A percentile compares a stretch with the other conserved stretches of the same genome.
These are phyloP conservation scores for Poronia punctata DNA, from an alignment of 495 filamentous ascomycete species.

Conservation along the genomic window DNA sequence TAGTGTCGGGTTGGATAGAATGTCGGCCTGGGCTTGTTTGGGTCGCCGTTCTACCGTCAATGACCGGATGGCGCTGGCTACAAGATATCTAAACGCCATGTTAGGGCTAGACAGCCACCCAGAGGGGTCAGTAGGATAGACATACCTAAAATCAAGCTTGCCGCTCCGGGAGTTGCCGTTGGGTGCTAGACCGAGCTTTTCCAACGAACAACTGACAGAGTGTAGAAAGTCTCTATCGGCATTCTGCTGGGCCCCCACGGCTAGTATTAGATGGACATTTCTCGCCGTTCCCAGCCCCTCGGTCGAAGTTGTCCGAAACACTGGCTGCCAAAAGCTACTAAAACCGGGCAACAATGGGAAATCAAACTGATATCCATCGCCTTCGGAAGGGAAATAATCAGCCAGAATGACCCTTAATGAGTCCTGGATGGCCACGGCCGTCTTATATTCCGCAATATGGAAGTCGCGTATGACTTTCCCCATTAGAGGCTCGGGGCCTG, in stretches of 20 bases:
- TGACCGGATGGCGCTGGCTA: slow-evolving; percentile 42
- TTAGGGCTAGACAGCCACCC: slow-evolving; percentile 2
- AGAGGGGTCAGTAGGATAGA: neutral
- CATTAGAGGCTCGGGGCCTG: neutral
- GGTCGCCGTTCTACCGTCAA: slow-evolving; percentile 38
- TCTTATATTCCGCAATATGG: slow-evolving; percentile 22
- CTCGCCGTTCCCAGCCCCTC: slow-evolving; percentile 12
- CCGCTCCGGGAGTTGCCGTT: slow-evolving; percentile 31
- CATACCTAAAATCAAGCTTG: slow-evolving; percentile 37
- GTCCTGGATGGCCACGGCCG: slow-evolving; percentile 38
- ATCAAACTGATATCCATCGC: slow-evolving; percentile 28
- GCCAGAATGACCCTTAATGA: slow-evolving; percentile 32
- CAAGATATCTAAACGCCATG: slow-evolving; percentile 28
- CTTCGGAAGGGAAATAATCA: slow-evolving; percentile 29
- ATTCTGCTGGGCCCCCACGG: slow-evolving; percentile 34
- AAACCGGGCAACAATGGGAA: slow-evolving; percentile 30
- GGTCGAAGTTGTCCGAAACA: slow-evolving; percentile 27
- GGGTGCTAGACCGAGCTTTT: slow-evolving; percentile 33
- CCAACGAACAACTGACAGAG: slow-evolving; percentile 29
- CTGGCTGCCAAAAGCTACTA: slow-evolving; percentile 33
- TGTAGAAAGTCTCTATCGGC: slow-evolving; percentile 30
- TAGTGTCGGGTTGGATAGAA: slow-evolving; percentile 35
- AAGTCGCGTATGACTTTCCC: slow-evolving; percentile 30
- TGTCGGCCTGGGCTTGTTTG: slow-evolving; percentile 38
- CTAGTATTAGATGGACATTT: slow-evolving; percentile 38